A percentile compares a stretch with the other conserved stretches of the same genome.
Evolutionary conservation across 768 basidiomycete genomes (phyloP).

Genomic region (Cystofilobasidium bisporidii): DNA sequence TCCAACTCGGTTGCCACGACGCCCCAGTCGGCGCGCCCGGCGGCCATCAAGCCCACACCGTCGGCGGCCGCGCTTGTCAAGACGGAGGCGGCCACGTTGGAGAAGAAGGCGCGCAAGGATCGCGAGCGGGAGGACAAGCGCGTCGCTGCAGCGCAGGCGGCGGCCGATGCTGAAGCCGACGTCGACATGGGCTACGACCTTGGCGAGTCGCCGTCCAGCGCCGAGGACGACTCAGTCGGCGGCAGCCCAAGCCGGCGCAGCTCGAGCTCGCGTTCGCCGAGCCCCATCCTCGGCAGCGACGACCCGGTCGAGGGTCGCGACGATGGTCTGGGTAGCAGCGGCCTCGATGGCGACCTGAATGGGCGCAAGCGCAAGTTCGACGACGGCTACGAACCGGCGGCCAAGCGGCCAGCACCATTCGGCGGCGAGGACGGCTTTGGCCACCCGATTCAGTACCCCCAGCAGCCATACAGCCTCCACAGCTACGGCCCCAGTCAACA

Average conservation of each 20-base stretch:
- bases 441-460: slow-evolving; percentile 19
- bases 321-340: slow-evolving; percentile 37
- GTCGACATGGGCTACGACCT: slow-evolving; percentile 16
- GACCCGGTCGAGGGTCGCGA: slow-evolving; percentile 45
- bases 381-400: slow-evolving; percentile 18
- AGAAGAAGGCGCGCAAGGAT: slow-evolving; percentile 19
- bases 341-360: slow-evolving; percentile 28
- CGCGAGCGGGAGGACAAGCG: slow-evolving; percentile 20
- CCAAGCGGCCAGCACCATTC: slow-evolving; percentile 14
- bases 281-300: slow-evolving; percentile 58
- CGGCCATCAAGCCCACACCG: neutral
- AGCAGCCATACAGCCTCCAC: neutral
- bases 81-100: slow-evolving; percentile 16
- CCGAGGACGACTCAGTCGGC: slow-evolving; percentile 77
- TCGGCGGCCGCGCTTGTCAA: slow-evolving; percentile 12
- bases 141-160: neutral
- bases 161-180: slow-evolving; percentile 15
- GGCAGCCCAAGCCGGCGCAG: slow-evolving; percentile 78
- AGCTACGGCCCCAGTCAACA: slow-evolving; percentile 10
- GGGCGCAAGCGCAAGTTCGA: slow-evolving; percentile 27
- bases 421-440: neutral
- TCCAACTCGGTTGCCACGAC: neutral
- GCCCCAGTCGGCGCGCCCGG: slow-evolving; percentile 5
- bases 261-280: slow-evolving; percentile 86
- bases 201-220: slow-evolving; percentile 8